A percentile compares a stretch with the other conserved stretches of the same genome.
Evolutionary conservation across 2,329 filamentous ascomycete genomes (phyloP).

Genomic region (Penicillium expansum): DNA sequence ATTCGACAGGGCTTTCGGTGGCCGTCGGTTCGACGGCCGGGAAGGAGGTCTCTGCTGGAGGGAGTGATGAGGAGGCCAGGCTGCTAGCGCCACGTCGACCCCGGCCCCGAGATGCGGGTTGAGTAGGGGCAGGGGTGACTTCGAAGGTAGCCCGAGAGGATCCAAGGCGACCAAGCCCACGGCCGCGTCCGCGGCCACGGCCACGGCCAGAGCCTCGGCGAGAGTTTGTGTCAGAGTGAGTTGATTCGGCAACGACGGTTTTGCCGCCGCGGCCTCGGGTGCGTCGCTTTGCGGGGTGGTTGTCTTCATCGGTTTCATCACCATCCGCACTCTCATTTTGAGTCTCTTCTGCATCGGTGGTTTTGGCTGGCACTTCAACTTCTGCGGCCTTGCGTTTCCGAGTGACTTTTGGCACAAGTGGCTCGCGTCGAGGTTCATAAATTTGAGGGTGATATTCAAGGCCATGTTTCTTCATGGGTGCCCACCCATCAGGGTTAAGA

Average conservation of each 20-base stretch:
- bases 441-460: constrained; percentile 38
- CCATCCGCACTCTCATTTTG: constrained; percentile 26
- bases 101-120: constrained; percentile 22
- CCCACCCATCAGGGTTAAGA: constrained; percentile 45
- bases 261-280: constrained; percentile 32
- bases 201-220: constrained; percentile 20
- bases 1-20: constrained; percentile 8
- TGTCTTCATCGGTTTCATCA: constrained; percentile 31
- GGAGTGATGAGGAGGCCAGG: constrained; percentile 5
- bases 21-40: constrained; percentile 16
- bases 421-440: constrained; percentile 33
- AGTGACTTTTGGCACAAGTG: constrained; percentile 29
- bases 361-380: constrained; percentile 30
- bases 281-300: constrained; percentile 30
- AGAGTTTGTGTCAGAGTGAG: constrained; percentile 21
- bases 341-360: constrained; percentile 29
- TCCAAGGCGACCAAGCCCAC: constrained; percentile 25
- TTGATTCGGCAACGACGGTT: constrained; percentile 22
- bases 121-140: constrained; percentile 16
- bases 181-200: constrained; percentile 33
- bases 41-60: constrained; percentile 14
- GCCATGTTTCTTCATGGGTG: constrained; percentile 36
- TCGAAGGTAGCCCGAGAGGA: constrained; percentile 25
- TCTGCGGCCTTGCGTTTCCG: constrained; percentile 41
- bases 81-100: constrained; percentile 24